Percentiles rank a stretch among this genome's conserved stretches.
phyloP scores from a whole-genome alignment of 2,329 filamentous ascomycete species.

The Periglandula ipomoeae region DNA sequence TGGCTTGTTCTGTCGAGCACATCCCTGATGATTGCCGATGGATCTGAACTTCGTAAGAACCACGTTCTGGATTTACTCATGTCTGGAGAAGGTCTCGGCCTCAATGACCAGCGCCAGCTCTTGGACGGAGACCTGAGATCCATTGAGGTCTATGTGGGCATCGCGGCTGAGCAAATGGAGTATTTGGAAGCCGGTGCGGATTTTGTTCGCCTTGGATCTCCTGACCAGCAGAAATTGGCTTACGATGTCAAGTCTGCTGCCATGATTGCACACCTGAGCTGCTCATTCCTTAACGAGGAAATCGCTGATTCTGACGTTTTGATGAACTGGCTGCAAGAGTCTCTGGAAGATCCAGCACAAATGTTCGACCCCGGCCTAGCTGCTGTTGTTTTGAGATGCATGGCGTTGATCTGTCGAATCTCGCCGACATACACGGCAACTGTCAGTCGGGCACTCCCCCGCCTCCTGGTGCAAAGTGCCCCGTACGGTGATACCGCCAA shows the following conservation, averaged over 20 bases:
- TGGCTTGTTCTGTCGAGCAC: constrained; percentile 72
- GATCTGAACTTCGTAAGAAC: constrained; percentile 46
- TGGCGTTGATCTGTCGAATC: constrained; percentile 72
- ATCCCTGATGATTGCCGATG: constrained; percentile 60
- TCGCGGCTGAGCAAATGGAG: constrained; percentile 75
- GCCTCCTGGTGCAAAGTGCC: constrained; percentile 79
- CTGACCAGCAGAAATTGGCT: constrained; percentile 78
- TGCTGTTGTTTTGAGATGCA: constrained; percentile 66
- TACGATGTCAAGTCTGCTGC: constrained; percentile 78
- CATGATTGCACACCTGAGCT: constrained; percentile 77
- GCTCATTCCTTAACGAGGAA: constrained; percentile 71
- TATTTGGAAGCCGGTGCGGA: constrained; percentile 83
- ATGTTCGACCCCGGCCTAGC: constrained; percentile 75
- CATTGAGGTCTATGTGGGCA: constrained; percentile 56
- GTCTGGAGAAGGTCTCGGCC: constrained; percentile 40
- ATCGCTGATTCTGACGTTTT: constrained; percentile 70
- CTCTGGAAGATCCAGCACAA: constrained; percentile 67
- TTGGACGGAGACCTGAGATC: constrained; percentile 45
- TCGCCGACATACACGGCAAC: constrained; percentile 64
- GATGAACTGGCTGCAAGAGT: constrained; percentile 77
- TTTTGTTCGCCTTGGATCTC: constrained; percentile 71
- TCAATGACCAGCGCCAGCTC: constrained; percentile 22
- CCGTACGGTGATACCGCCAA: constrained; percentile 60
- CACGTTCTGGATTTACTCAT: constrained; percentile 70
- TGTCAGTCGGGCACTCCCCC: constrained; percentile 70